These are phyloP conservation scores for Phylloporus sp. DNA, from an alignment of 768 basidiomycete genomes.

Conservation along the genomic window DNA sequence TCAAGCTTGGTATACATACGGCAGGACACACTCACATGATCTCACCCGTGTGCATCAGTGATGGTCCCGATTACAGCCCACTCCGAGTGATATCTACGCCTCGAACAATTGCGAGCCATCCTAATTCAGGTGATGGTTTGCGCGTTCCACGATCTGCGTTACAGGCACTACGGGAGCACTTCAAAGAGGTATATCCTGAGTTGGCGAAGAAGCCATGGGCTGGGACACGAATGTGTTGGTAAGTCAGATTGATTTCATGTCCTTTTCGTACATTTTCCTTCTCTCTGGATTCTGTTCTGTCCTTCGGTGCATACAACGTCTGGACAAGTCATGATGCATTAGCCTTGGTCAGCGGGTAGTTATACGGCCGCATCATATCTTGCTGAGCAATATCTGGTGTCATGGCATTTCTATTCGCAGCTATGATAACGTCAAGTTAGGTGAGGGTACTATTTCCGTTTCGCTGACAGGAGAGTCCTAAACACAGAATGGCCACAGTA, in stretches of 20 bases:
- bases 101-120: conserved; percentile 63
- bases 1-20: conserved; percentile 78
- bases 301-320: neutral
- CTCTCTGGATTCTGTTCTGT: neutral
- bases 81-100: conserved; percentile 59
- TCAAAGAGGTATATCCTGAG: conserved; percentile 67
- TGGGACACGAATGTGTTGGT: conserved; percentile 87
- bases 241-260: conserved; percentile 24
- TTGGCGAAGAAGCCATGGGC: conserved; percentile 68
- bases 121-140: conserved; percentile 44
- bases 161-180: conserved; percentile 42
- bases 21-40: conserved; percentile 59
- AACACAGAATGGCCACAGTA: neutral
- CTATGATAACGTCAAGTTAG: neutral
- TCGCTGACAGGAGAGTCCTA: neutral
- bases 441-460: neutral
- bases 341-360: too few species aligned
- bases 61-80: neutral
- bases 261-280: neutral
- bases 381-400: neutral
- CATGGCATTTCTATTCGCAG: neutral
- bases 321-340: too few species aligned
- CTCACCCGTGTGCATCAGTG: neutral
- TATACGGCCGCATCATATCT: neutral
- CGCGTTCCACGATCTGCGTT: conserved; percentile 61